phyloP scores from a whole-genome alignment of 2,329 filamentous ascomycete genomes.

The Sporothrix sp. region DNA sequence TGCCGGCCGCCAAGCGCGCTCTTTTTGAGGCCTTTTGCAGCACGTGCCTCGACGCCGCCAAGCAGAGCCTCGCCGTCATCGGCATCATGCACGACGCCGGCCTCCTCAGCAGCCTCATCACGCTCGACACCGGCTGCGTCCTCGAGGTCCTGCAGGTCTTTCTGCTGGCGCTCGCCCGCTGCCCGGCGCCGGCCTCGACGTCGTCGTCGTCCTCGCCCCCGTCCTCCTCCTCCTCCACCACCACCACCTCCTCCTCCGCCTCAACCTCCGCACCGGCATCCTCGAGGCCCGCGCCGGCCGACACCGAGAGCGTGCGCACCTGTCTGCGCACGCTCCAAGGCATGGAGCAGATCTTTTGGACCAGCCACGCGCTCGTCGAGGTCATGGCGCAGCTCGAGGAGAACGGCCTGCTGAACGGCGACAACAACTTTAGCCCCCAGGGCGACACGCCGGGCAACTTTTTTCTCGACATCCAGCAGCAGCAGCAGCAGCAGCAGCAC shows the following conservation, averaged over 20 bases:
- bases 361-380: slow-evolving; percentile 19
- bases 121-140: slow-evolving; percentile 19
- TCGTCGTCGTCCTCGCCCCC: too few relatives aligned
- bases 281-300: too few relatives aligned
- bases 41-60: slow-evolving; percentile 20
- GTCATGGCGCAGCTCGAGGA: slow-evolving; percentile 22
- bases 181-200: too few relatives aligned
- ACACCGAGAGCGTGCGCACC: slow-evolving; percentile 13
- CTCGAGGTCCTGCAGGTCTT: slow-evolving; percentile 22
- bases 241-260: too few relatives aligned
- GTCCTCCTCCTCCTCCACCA: too few relatives aligned
- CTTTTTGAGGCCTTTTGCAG: slow-evolving; percentile 19
- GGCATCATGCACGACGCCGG: slow-evolving; percentile 17
- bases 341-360: slow-evolving; percentile 23
- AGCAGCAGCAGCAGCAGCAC: slow-evolving; percentile 11
- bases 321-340: slow-evolving; percentile 20
- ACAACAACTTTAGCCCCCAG: slow-evolving; percentile 17
- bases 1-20: slow-evolving; percentile 16
- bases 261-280: too few relatives aligned
- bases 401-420: slow-evolving; percentile 18
- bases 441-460: slow-evolving; percentile 15
- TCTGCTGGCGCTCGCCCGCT: slow-evolving; percentile 17
- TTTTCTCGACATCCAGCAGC: slow-evolving; percentile 17
- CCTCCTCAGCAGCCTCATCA: slow-evolving; percentile 20
- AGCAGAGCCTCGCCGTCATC: slow-evolving; percentile 17